phyloP scores from a whole-genome alignment of 2,329 filamentous ascomycete genomes.

The Capronia epimyces region DNA sequence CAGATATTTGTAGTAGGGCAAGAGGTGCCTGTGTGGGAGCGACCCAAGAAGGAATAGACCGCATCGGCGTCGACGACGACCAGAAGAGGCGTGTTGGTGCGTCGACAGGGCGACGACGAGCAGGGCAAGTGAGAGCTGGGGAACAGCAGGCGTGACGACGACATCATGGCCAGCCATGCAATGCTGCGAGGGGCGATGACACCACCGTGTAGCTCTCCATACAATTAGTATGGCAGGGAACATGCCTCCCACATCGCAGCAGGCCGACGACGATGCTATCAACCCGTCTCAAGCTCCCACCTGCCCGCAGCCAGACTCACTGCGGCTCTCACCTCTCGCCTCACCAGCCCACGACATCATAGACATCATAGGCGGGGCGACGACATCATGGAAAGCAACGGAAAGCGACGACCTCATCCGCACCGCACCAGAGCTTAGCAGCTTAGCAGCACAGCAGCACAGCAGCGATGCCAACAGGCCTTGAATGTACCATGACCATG shows the following conservation, averaged over 20 bases:
- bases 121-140: conserved; percentile 2
- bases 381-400: not conserved
- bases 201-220: not conserved
- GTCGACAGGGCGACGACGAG: not conserved
- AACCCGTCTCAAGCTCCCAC: not conserved
- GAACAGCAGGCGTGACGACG: not conserved
- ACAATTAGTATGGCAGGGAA: not conserved
- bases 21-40: not conserved
- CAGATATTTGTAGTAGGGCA: conserved; percentile 15
- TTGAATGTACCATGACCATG: no score
- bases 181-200: not conserved
- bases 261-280: not conserved
- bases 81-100: not conserved
- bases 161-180: not conserved
- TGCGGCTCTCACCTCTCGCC: not conserved
- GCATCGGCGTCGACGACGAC: not conserved
- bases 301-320: not conserved
- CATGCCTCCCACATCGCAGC: not conserved
- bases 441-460: not conserved
- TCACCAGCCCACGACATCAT: not conserved
- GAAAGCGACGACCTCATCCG: not conserved
- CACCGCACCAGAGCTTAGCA: not conserved
- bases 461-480: not conserved
- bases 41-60: conserved; percentile 11
- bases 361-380: not conserved